These are phyloP conservation scores for Pseudogymnoascus sp. DNA, from an alignment of 2,329 filamentous ascomycete species.

Conservation along the genomic window DNA sequence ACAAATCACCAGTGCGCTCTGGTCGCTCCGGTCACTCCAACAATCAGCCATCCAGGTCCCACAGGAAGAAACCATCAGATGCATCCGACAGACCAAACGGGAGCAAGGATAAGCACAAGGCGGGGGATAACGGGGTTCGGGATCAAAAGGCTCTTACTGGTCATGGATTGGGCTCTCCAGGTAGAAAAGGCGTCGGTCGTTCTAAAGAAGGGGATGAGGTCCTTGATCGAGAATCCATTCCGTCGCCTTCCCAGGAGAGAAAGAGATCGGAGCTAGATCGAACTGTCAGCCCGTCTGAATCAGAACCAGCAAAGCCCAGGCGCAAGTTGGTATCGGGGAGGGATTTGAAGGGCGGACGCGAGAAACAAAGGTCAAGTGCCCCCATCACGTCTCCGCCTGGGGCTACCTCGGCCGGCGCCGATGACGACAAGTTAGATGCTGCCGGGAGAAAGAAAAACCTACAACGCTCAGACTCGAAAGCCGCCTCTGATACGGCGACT, in stretches of 20 bases:
- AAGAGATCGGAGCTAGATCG: neutral
- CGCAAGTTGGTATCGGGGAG: constrained; percentile 57
- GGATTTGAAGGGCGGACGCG: constrained; percentile 51
- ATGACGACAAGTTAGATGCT: neutral
- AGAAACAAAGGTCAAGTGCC: constrained; percentile 43
- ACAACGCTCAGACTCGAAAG: constrained; percentile 1
- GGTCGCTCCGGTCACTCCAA: neutral
- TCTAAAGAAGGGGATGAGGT: neutral
- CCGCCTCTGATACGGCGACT: constrained; percentile 15
- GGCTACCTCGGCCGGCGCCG: neutral
- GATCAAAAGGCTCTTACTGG: neutral
- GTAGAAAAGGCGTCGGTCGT: neutral
- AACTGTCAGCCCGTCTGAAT: constrained; percentile 19
- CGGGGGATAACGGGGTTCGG: neutral
- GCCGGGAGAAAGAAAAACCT: neutral
- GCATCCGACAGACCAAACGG: neutral
- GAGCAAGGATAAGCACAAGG: neutral
- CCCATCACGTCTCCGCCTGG: constrained; percentile 34
- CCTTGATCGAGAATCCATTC: neutral
- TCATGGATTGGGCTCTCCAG: neutral
- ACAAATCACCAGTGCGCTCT: constrained; percentile 29
- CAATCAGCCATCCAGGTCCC: neutral
- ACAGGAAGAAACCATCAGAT: constrained; percentile 2
- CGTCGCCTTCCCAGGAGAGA: neutral
- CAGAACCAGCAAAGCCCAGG: constrained; percentile 46